Conservation (phyloP, 2,329 filamentous ascomycete species). For the Beauveria brongniartii region DNA sequence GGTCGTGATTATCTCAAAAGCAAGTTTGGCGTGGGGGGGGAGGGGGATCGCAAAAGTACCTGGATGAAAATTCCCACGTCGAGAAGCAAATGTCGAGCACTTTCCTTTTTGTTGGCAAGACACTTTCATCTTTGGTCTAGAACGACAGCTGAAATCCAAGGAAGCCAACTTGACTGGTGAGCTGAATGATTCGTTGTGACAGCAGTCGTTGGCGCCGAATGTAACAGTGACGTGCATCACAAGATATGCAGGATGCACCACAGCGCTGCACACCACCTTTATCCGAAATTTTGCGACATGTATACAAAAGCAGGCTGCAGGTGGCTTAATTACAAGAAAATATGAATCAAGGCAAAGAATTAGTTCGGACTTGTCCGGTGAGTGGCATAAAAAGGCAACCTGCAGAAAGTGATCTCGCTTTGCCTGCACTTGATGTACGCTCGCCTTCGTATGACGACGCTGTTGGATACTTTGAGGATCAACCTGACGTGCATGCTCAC, state of each 20-base stretch:
- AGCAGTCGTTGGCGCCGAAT: slow-evolving; percentile 1
- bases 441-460: not conserved
- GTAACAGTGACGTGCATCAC: slow-evolving; percentile 11
- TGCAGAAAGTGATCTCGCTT: slow-evolving; percentile 6
- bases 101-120: not conserved
- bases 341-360: not conserved
- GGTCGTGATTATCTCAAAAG: not conserved
- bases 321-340: not conserved
- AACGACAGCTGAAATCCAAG: not conserved
- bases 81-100: too few relatives aligned
- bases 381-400: not conserved
- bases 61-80: not conserved
- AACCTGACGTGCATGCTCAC: not conserved
- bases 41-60: not conserved
- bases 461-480: too few relatives aligned
- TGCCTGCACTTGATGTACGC: too few relatives aligned
- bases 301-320: not conserved
- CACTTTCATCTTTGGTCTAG: not conserved
- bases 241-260: not conserved
- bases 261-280: not conserved
- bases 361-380: not conserved
- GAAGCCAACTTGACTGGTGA: not conserved
- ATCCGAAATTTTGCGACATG: not conserved
- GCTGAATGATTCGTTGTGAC: slow-evolving; percentile 5
- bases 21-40: not conserved